Percentiles rank a stretch among this genome's conserved stretches.
Evolutionary conservation across 768 basidiomycete species (phyloP).

Genomic region (Hygrophorus russula): DNA sequence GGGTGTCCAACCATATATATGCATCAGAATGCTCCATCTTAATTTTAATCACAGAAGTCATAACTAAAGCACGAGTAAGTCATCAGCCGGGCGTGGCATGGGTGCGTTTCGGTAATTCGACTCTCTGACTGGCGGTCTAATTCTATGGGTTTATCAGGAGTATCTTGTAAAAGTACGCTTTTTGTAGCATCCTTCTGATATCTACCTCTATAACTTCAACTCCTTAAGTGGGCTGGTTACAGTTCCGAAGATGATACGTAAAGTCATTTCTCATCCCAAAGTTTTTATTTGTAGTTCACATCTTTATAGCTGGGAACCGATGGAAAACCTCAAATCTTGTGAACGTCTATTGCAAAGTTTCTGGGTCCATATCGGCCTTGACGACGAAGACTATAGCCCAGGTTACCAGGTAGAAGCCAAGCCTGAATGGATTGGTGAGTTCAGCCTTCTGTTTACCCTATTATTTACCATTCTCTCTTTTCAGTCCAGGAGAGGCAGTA

Average conservation of each 20-base stretch:
- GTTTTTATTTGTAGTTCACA: neutral
- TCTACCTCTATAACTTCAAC: neutral
- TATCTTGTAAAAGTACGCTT: slow-evolving; percentile 53
- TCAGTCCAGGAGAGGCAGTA: slow-evolving; percentile 27
- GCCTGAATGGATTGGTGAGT: slow-evolving; percentile 48
- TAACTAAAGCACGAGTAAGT: slow-evolving; percentile 1
- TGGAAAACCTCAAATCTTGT: slow-evolving; percentile 45
- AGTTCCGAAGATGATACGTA: slow-evolving; percentile 46
- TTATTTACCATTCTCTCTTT: no score
- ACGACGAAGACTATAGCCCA: slow-evolving; percentile 40
- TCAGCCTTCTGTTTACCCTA: neutral
- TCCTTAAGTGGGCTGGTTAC: slow-evolving; percentile 52
- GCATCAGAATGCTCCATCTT: no score
- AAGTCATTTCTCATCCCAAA: slow-evolving; percentile 2
- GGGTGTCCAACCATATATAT: no score
- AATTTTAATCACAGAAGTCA: neutral
- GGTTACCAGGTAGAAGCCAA: slow-evolving; percentile 33
- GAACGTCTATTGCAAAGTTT: slow-evolving; percentile 51
- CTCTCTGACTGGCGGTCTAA: neutral
- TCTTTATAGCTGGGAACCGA: slow-evolving; percentile 55
- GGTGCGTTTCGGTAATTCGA: neutral
- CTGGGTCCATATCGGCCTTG: slow-evolving; percentile 48
- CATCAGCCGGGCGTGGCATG: neutral
- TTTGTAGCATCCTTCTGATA: neutral
- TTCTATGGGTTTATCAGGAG: slow-evolving; percentile 27